A percentile compares a stretch with the other conserved stretches of the same genome.
phyloP scores from a whole-genome alignment of 331 rosid genomes.

The Saraca asoca region DNA sequence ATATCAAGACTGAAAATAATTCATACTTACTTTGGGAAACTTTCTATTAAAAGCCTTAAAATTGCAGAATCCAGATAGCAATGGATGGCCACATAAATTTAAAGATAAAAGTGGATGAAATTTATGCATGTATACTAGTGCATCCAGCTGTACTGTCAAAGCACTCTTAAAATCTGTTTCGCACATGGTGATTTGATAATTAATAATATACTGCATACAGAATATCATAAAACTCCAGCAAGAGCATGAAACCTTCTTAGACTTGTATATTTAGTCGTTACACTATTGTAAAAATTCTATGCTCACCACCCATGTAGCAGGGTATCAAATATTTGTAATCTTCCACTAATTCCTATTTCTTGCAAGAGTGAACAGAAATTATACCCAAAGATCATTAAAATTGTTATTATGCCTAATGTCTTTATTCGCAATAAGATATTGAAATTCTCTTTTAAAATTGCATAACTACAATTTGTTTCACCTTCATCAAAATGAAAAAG shows the following conservation, averaged over 20 bases:
- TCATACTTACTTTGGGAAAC: no score
- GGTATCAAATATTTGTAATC: not conserved
- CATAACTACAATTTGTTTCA: no score
- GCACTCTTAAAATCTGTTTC: not conserved
- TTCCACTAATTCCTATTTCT: slow-evolving; percentile 1
- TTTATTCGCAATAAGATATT: not conserved
- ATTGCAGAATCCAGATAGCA: no score
- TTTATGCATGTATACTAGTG: no score
- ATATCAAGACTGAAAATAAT: no score
- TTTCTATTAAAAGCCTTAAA: no score
- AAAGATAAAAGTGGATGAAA: no score
- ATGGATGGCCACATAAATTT: no score
- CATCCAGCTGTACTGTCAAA: no score
- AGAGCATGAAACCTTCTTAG: not conserved
- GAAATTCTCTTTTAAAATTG: no score
- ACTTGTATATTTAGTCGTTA: not conserved
- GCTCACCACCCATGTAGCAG: not conserved
- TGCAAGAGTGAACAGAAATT: not conserved
- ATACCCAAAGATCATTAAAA: not conserved
- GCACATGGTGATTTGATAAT: not conserved
- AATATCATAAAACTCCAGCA: no score
- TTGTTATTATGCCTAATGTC: slow-evolving; percentile 13
- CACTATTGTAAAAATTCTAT: not conserved
- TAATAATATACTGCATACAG: not conserved
- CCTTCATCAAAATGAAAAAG: no score